Base-by-base conservation (phyloP, 108 stramenopile genomes). In the Stephanodiscus triporus region DNA sequence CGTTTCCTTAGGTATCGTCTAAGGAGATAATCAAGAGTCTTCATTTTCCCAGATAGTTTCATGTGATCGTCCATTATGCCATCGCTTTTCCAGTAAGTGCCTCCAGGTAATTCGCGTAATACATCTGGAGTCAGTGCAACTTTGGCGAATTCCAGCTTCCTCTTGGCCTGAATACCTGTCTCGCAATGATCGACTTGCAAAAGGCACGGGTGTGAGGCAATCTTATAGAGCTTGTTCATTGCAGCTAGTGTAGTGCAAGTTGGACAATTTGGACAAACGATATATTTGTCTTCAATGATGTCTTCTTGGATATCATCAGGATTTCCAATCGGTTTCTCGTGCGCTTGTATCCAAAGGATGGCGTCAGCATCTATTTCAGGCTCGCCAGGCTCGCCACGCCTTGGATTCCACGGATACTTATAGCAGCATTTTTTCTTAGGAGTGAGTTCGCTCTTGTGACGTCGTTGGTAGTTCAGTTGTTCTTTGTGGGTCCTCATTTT, bases 41-140 rank as follows among this genome's bases (percentile, higher is more conserved):
- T 84, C 85, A 96, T 87, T 67, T 96, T 96, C 22, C 95, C 95
- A 11, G 89, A 92, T 13, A 96, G 72, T 23, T 56, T 80, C 55
- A 84, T 75, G 70, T 96, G 91, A 70, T 92, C 87, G 49, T 90
- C 83, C 86, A 90, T 89, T 11, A 94, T 85, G 19, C 81, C 79
- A 62, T 88, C 85, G 11, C 74, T 48, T 59, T 88, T 80, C 50
- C 84, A 75, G 57, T 77, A 88, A 19, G 85, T 80, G 23, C 55
- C 53, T 10, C 87, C 87, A 9, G 92, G 95, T 11, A 96, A 75
- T 43, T 80, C 57, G 19, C 62, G 30, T 27, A 89, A 67, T 48
- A 94, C 57, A 68, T 88, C 83, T 38, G 69, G 64, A 43, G 88
- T 80, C 13, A 96, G 60, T 23, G 89, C 89, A 24, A 92, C 76